A percentile compares a stretch with the other conserved stretches of the same genome.
Conservation (phyloP, 1,139 yeast genomes). For the Taphrina deformans region DNA sequence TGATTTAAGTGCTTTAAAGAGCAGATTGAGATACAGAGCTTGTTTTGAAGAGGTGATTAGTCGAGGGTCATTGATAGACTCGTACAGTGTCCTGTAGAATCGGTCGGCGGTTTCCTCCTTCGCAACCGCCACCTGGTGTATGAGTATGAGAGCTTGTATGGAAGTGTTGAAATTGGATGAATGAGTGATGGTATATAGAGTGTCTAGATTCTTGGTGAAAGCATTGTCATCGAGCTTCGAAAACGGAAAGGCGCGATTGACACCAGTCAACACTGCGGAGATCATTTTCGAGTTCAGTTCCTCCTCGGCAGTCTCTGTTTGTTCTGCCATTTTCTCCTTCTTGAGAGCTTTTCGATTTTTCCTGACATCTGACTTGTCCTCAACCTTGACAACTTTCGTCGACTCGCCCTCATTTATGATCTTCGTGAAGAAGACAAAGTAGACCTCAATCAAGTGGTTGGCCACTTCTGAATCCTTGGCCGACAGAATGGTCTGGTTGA, state of each 20-base stretch:
- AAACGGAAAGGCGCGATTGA: constrained; percentile 95
- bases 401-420: constrained; percentile 54
- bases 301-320: constrained; percentile 63
- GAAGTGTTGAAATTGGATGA: constrained; percentile 92
- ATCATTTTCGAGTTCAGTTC: constrained; percentile 86
- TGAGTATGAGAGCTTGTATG: constrained; percentile 83
- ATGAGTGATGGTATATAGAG: constrained; percentile 86
- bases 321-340: constrained; percentile 54
- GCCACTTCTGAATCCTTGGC: constrained; percentile 75
- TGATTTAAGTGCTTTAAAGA: constrained; percentile 77
- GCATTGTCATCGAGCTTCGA: constrained; percentile 71
- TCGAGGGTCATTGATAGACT: constrained; percentile 82
- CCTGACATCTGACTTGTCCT: constrained; percentile 36
- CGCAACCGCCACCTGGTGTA: constrained; percentile 63
- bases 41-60: constrained; percentile 81
- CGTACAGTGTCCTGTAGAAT: constrained; percentile 84
- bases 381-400: constrained; percentile 48
- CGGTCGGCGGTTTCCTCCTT: constrained; percentile 55
- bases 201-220: constrained; percentile 76
- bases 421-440: constrained; percentile 83
- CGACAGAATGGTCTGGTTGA: constrained; percentile 88
- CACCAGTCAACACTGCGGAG: constrained; percentile 89
- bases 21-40: constrained; percentile 79
- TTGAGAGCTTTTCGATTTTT: constrained; percentile 69
- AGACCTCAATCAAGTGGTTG: constrained; percentile 75